Conservation (phyloP, 306 rosid genomes). For the Quillaja saponaria region DNA sequence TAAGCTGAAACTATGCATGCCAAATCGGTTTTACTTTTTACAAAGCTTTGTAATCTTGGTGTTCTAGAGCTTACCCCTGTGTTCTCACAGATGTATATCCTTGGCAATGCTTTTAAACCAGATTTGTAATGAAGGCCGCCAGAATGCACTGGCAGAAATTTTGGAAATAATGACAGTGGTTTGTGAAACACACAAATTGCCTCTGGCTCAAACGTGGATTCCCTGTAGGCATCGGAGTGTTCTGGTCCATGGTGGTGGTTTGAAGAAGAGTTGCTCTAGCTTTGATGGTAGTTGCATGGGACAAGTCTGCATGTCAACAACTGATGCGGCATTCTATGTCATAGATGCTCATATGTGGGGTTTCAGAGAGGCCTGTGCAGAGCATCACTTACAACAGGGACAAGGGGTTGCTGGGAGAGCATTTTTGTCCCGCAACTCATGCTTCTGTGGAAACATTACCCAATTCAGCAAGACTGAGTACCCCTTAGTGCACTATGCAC, state of each 20-base stretch:
- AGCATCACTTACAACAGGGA: constrained; percentile 90
- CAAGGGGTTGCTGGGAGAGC: constrained; percentile 93
- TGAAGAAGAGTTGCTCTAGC: constrained; percentile 72
- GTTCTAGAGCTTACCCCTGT: constrained; percentile 44
- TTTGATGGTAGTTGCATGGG: constrained; percentile 84
- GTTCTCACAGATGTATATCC: constrained; percentile 69
- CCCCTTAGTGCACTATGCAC: constrained; percentile 84
- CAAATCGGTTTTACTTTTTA: constrained; percentile 21
- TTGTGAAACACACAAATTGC: constrained; percentile 82
- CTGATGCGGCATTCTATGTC: constrained; percentile 74
- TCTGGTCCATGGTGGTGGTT: constrained; percentile 78
- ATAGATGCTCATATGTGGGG: constrained; percentile 82
- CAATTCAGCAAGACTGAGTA: constrained; percentile 79
- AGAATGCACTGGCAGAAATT: constrained; percentile 72
- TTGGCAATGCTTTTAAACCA: constrained; percentile 86
- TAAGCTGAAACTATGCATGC: constrained; percentile 40
- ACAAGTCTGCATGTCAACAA: constrained; percentile 83
- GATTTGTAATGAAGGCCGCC: constrained; percentile 84
- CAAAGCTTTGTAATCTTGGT: constrained; percentile 30
- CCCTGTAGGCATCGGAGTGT: constrained; percentile 83
- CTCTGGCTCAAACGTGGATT: constrained; percentile 97
- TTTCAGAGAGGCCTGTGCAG: constrained; percentile 81
- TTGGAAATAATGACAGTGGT: constrained; percentile 75
- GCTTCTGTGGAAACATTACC: constrained; percentile 70
- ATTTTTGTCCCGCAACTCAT: constrained; percentile 57